Evolutionary conservation across 2,329 filamentous ascomycete species (phyloP).

Genomic region (Venturia oleaginea): DNA sequence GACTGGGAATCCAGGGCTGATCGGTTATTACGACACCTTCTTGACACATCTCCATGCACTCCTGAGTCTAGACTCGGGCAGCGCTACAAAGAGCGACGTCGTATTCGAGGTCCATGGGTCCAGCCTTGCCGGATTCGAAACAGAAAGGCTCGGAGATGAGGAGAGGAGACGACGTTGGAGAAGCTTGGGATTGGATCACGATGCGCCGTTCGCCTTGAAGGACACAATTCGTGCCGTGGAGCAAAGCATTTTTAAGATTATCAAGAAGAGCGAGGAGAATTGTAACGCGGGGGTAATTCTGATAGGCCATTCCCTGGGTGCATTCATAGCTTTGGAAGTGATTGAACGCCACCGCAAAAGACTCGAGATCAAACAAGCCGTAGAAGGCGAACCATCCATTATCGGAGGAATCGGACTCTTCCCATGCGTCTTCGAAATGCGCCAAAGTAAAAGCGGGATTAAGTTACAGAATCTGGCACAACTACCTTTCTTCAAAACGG

Average conservation of each 20-base stretch:
- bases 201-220: slow-evolving; percentile 31
- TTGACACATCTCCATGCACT: slow-evolving; percentile 47
- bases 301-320: slow-evolving; percentile 39
- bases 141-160: slow-evolving; percentile 18
- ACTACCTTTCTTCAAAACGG: slow-evolving; percentile 14
- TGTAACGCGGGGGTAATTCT: slow-evolving; percentile 23
- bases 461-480: slow-evolving; percentile 19
- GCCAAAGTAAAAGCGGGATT: slow-evolving; percentile 34
- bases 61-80: slow-evolving; percentile 26
- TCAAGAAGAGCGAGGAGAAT: slow-evolving; percentile 15
- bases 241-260: slow-evolving; percentile 25
- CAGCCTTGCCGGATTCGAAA: slow-evolving; percentile 36
- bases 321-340: slow-evolving; percentile 38
- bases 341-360: slow-evolving; percentile 21
- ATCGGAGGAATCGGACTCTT: slow-evolving; percentile 32
- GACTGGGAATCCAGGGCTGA: slow-evolving; percentile 66
- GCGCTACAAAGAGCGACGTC: background rate
- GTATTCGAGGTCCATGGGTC: slow-evolving; percentile 32
- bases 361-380: slow-evolving; percentile 17
- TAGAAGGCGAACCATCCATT: slow-evolving; percentile 16
- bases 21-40: slow-evolving; percentile 65
- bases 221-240: slow-evolving; percentile 44
- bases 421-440: slow-evolving; percentile 39
- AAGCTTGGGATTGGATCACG: background rate
- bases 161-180: slow-evolving; percentile 17